Percentiles rank a stretch among this genome's conserved stretches.
phyloP scores from a whole-genome alignment of 164 flowering plant genomes.

The Euptelea pleiosperma region DNA sequence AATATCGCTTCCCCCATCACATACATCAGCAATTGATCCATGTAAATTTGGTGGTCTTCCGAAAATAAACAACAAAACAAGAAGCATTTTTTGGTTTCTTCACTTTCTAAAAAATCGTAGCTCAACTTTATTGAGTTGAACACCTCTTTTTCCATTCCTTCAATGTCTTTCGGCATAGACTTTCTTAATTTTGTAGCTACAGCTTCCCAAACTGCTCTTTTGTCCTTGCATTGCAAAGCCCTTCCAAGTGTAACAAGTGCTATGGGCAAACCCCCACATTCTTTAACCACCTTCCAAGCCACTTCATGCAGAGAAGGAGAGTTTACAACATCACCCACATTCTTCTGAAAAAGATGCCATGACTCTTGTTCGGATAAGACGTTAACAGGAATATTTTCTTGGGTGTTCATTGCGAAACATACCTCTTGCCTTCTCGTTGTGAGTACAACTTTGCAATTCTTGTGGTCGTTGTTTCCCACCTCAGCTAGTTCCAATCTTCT shows the following conservation, averaged over 20 bases:
- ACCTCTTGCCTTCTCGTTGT: conserved; percentile 1
- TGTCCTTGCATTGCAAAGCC: not conserved
- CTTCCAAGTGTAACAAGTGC: not conserved
- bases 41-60: conserved; percentile 2
- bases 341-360: conserved; percentile 2
- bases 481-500: not conserved
- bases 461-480: conserved; percentile 8
- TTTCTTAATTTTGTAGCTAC: not conserved
- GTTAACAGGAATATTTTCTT: not conserved
- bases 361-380: not conserved
- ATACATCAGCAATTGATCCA: conserved; percentile 3
- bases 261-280: conserved; percentile 12
- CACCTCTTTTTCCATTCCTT: conserved; percentile 14
- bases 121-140: conserved; percentile 18
- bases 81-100: conserved; percentile 17
- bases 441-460: conserved; percentile 7
- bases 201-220: conserved; percentile 6
- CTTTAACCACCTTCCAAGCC: not conserved
- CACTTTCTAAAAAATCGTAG: conserved; percentile 15
- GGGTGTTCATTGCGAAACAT: not conserved
- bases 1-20: conserved; percentile 8
- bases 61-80: conserved; percentile 20
- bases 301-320: not conserved
- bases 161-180: conserved; percentile 1
- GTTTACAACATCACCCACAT: not conserved